These are phyloP conservation scores for Neurospora tetrasperma DNA, from an alignment of 495 filamentous ascomycete species.

Conservation along the genomic window DNA sequence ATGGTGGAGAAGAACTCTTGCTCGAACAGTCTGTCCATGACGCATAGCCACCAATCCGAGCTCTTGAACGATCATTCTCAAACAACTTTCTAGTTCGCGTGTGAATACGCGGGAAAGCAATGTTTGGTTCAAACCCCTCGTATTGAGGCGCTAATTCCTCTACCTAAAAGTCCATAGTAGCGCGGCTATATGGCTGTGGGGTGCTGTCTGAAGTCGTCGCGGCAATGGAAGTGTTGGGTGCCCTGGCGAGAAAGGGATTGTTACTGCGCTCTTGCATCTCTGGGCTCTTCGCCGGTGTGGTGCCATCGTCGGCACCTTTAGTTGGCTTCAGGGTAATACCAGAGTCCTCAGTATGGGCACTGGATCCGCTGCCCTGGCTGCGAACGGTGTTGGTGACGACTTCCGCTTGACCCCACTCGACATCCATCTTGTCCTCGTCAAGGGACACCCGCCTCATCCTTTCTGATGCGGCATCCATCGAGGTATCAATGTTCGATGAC, in stretches of 20 bases:
- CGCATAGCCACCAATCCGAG: neutral
- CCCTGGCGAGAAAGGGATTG: slow-evolving; percentile 2
- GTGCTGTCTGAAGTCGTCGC: neutral
- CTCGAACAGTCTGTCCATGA: neutral
- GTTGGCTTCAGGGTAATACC: neutral
- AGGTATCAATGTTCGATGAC: neutral
- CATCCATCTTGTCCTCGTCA: slow-evolving; percentile 3
- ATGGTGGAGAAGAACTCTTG: neutral
- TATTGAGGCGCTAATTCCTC: neutral
- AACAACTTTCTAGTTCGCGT: neutral
- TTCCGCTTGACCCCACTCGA: neutral
- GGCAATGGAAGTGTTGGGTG: neutral
- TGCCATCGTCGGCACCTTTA: neutral
- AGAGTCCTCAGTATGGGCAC: neutral
- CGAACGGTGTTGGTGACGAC: neutral
- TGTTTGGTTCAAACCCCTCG: neutral
- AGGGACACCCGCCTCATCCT: slow-evolving; percentile 9
- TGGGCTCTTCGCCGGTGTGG: slow-evolving; percentile 10
- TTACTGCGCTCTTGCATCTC: slow-evolving; percentile 32
- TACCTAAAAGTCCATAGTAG: neutral
- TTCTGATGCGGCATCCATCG: neutral
- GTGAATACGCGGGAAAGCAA: neutral
- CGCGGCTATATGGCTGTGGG: neutral
- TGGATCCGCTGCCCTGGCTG: neutral
- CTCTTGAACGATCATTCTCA: neutral